Percentiles rank a stretch among this genome's conserved stretches.
These are phyloP conservation scores for Mortierella sp. DNA, from an alignment of 371 early-diverging fungal species.

Conservation along the genomic window DNA sequence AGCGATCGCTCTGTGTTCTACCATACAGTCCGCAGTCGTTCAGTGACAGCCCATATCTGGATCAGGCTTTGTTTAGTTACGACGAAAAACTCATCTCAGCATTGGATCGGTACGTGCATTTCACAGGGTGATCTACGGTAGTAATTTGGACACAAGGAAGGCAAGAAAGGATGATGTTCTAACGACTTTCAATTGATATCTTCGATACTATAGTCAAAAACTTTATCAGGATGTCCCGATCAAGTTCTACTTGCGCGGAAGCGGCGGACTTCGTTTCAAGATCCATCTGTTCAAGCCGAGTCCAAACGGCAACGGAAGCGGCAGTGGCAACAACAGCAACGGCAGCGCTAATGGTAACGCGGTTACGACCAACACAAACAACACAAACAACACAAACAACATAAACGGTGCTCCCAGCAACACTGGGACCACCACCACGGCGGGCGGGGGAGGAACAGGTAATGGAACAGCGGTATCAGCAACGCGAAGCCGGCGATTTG, in stretches of 20 bases:
- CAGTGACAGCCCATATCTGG: slow-evolving; percentile 71
- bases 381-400: slow-evolving; percentile 6
- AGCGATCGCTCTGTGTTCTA: slow-evolving; percentile 63
- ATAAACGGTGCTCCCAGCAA: slow-evolving; percentile 14
- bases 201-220: slow-evolving; percentile 54
- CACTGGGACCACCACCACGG: neutral
- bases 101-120: slow-evolving; percentile 62
- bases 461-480: slow-evolving; percentile 9
- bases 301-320: slow-evolving; percentile 11
- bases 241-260: slow-evolving; percentile 68
- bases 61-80: slow-evolving; percentile 69
- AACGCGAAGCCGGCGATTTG: slow-evolving; percentile 60
- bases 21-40: slow-evolving; percentile 72
- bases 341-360: slow-evolving; percentile 11
- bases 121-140: neutral
- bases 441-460: neutral
- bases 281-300: slow-evolving; percentile 62
- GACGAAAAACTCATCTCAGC: slow-evolving; percentile 71
- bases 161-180: neutral
- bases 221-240: slow-evolving; percentile 64
- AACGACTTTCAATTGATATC: neutral
- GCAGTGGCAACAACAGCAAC: slow-evolving; percentile 11
- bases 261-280: slow-evolving; percentile 65
- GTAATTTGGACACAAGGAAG: neutral
- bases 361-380: neutral